phyloP scores from a whole-genome alignment of 1,284 basidiomycete genomes.

The Austropuccinia psidii region DNA sequence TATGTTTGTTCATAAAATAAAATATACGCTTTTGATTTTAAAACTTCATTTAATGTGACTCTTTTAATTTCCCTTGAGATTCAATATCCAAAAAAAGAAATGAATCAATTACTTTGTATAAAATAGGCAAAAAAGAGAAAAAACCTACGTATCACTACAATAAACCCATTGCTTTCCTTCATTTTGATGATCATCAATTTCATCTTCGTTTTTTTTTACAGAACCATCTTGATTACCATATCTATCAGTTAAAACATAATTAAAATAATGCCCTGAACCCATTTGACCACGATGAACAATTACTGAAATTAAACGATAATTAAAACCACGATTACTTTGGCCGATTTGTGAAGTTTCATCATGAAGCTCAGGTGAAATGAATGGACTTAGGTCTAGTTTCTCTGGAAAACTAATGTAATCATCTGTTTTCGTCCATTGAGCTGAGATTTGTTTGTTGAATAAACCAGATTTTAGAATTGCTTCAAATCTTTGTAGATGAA shows the following conservation, averaged over 20 bases:
- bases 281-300: conserved; percentile 59
- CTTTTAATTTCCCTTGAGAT: background rate
- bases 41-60: background rate
- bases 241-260: background rate
- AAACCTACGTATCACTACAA: conserved; percentile 10
- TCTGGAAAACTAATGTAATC: conserved; percentile 74
- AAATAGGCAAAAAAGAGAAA: background rate
- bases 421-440: conserved; percentile 44
- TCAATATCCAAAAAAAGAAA: background rate
- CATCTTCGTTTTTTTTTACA: too few species aligned
- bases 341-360: too few species aligned
- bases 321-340: too few species aligned
- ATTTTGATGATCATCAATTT: too few species aligned
- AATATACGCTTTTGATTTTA: background rate
- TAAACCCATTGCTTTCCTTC: too few species aligned
- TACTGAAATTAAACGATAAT: conserved; percentile 55
- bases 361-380: conserved; percentile 60
- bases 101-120: background rate
- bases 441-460: too few species aligned
- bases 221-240: background rate
- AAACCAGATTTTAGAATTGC: too few species aligned
- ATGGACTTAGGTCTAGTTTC: conserved; percentile 71
- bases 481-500: conserved; percentile 89
- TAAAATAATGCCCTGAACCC: background rate
- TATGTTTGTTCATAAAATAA: conserved; percentile 14